Percentiles rank a stretch among this genome's conserved stretches.
phyloP scores from a whole-genome alignment of 108 stramenopile genomes.

The Nitzschia palea region DNA sequence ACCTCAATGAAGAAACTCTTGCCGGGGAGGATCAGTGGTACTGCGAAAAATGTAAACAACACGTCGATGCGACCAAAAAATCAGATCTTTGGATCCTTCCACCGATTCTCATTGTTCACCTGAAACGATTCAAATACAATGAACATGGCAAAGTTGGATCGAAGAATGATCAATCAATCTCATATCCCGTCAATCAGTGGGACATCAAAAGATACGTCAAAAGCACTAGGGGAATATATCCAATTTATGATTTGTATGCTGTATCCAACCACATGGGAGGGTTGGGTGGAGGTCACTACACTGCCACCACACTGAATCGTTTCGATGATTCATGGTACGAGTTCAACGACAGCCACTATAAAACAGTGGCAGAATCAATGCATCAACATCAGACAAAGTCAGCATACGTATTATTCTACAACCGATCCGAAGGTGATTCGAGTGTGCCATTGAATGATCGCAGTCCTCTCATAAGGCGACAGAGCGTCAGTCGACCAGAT shows the following conservation, averaged over 20 bases:
- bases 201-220: constrained; percentile 56
- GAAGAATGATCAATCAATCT: constrained; percentile 66
- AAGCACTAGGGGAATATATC: constrained; percentile 40
- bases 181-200: constrained; percentile 64
- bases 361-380: constrained; percentile 36
- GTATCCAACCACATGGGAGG: constrained; percentile 91
- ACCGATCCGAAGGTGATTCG: constrained; percentile 54
- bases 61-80: constrained; percentile 82
- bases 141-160: constrained; percentile 50
- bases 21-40: constrained; percentile 81
- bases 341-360: constrained; percentile 68
- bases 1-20: constrained; percentile 69
- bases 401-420: constrained; percentile 80
- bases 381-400: constrained; percentile 37
- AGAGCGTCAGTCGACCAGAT: constrained; percentile 72
- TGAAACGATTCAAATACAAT: constrained; percentile 91
- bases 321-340: constrained; percentile 84
- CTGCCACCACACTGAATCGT: constrained; percentile 79
- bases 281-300: constrained; percentile 94
- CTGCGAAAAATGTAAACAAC: constrained; percentile 79
- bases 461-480: constrained; percentile 60
- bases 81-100: constrained; percentile 92
- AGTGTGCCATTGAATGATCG: constrained; percentile 41
- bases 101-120: constrained; percentile 88
- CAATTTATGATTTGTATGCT: constrained; percentile 93